These are phyloP conservation scores for Neonothopanus nambi DNA, from an alignment of 1,284 basidiomycete species.

Conservation along the genomic window DNA sequence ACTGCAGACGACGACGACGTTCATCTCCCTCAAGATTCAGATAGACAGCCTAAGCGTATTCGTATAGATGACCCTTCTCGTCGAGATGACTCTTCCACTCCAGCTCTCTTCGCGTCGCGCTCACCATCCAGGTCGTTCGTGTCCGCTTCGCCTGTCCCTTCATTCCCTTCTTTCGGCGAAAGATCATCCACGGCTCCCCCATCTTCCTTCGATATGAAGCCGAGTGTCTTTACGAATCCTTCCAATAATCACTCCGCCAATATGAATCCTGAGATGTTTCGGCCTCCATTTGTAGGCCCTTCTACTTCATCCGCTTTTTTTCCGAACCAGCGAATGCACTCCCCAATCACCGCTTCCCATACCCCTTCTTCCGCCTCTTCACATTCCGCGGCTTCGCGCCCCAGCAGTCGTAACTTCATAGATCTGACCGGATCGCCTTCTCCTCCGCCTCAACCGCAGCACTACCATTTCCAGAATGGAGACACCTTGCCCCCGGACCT, in stretches of 20 bases:
- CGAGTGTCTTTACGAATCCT: constrained; percentile 14
- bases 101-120: constrained; percentile 8
- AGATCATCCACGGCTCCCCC: constrained; percentile 1
- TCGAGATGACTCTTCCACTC: background rate
- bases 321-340: constrained; percentile 15
- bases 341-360: constrained; percentile 20
- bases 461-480: constrained; percentile 21
- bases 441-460: constrained; percentile 41
- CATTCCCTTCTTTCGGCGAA: constrained; percentile 7
- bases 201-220: constrained; percentile 7
- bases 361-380: constrained; percentile 23
- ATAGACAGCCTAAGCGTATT: constrained; percentile 39
- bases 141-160: constrained; percentile 12
- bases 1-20: constrained; percentile 55
- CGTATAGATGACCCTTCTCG: constrained; percentile 32
- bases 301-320: constrained; percentile 35
- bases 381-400: constrained; percentile 19
- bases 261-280: constrained; percentile 33
- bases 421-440: constrained; percentile 78
- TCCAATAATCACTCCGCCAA: constrained; percentile 9
- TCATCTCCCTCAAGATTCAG: constrained; percentile 24
- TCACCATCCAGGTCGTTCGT: background rate
- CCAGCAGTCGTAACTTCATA: constrained; percentile 54
- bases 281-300: constrained; percentile 47
- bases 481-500: constrained; percentile 49